Base-by-base conservation (phyloP, 768 basidiomycete species). In the Naematelia encephala region DNA sequence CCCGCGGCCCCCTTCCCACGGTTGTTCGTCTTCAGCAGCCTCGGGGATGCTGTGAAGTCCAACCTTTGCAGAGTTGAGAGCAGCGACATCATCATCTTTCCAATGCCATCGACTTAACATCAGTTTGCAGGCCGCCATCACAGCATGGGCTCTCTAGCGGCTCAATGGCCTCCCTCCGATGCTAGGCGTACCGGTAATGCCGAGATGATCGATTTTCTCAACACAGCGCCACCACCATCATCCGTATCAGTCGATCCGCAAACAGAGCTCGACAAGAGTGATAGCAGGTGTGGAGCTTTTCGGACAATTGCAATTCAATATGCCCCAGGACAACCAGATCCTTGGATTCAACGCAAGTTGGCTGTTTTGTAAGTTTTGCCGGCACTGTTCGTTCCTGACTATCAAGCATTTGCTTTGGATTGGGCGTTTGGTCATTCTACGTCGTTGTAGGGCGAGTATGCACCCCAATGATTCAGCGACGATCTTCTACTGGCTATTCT, bases 381-480 rank as follows among this genome's bases (percentile, higher is more conserved):
- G 22, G 30, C n/a, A 22, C 1, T 11, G 3, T 2, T 5, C 16
- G 5, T 23, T 19, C 16, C 48, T 16, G 56, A 52, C 29, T 8
- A 30, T 34, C 45, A 14, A 73, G 77, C 3, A 51, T 91, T 1
- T 82, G 85, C 0, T 14, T 83, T 21, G 86, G 80, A 0, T 79
- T 91, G 57, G 82, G 85, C 60, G 84, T 77, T 1, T 91, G 90
- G 76, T 71, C 85, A 1, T 70, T 69, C 23, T 94, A 93, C 73
- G 90, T 91, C 1, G 90, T 90, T 70, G 81, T 89, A 23, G 88
- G 82, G 0, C 78, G 85, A 54, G 81, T 91, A 5, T 87, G 86
- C 69, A 79, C 84, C 34, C 84, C 85, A 16, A 87, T 89, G 83
- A 82, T 92, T n/a, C 78, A 78, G 62, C 71, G 79, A 48, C 76